Conservation (phyloP, 73 alveolate genomes). For the Paramecium biaurelia region DNA sequence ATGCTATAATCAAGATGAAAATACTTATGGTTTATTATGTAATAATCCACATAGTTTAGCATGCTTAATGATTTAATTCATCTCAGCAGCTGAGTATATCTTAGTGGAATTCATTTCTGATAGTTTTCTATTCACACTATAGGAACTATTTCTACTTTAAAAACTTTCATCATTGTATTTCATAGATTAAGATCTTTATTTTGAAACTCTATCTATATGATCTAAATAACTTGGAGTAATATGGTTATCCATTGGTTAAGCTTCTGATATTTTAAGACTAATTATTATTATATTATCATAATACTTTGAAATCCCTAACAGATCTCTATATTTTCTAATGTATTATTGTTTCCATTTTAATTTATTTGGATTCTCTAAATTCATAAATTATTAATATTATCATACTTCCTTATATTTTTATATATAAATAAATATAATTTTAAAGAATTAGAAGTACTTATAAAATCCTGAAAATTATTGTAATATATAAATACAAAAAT, state of each 20-base stretch:
- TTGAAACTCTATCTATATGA: neutral
- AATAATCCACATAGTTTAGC: neutral
- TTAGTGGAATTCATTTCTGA: neutral
- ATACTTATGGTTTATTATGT: neutral
- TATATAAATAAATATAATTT: neutral
- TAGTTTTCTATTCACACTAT: neutral
- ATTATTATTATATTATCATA: neutral
- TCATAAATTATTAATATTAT: neutral
- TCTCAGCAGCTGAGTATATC: neutral
- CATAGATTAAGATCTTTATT: neutral
- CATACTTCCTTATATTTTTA: neutral
- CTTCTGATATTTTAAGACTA: neutral
- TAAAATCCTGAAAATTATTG: neutral
- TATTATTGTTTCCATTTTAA: neutral
- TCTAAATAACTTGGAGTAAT: neutral
- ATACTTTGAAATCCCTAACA: neutral
- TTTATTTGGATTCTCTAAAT: constrained; percentile 16
- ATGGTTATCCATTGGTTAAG: neutral
- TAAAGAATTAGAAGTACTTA: neutral
- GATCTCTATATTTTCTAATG: neutral
- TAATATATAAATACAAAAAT: neutral
- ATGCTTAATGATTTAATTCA: neutral
- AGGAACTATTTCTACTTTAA: neutral
- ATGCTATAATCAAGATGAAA: neutral
- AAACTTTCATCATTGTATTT: neutral